Conservation (phyloP, 1,284 basidiomycete species). For the Boletellus deceptivus region DNA sequence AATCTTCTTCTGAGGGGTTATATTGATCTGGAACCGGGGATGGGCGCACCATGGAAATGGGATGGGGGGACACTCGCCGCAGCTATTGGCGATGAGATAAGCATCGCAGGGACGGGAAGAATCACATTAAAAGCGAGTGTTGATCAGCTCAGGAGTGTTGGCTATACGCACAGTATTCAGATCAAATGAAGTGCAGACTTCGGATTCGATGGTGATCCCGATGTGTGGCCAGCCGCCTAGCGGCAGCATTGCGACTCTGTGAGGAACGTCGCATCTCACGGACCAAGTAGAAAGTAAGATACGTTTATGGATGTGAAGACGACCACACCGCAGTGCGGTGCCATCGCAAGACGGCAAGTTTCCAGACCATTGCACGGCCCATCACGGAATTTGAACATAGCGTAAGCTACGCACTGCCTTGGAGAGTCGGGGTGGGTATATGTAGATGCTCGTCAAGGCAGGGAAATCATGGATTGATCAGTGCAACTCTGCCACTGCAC, state of each 20-base stretch:
- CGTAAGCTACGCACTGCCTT: conserved; percentile 17
- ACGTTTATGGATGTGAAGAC: conserved; percentile 8
- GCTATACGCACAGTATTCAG: background rate
- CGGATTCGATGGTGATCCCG: conserved; percentile 14
- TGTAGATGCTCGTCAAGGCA: conserved; percentile 1
- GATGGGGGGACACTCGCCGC: background rate
- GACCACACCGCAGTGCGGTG: conserved; percentile 9
- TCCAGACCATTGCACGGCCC: conserved; percentile 3
- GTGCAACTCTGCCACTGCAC: conserved; percentile 8
- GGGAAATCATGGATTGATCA: conserved; percentile 7
- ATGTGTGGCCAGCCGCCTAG: conserved; percentile 5
- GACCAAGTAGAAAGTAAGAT: conserved; percentile 7
- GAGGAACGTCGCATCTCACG: conserved; percentile 12
- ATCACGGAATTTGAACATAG: conserved; percentile 10
- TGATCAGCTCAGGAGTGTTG: conserved; percentile 5
- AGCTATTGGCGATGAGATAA: conserved; percentile 1
- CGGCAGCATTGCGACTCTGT: background rate
- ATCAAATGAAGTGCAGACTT: conserved; percentile 7
- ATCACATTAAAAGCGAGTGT: conserved; percentile 9
- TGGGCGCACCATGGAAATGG: background rate
- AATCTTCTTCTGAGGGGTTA: conserved; percentile 52
- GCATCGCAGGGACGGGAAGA: conserved; percentile 1
- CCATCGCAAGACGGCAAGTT: conserved; percentile 1
- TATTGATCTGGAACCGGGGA: conserved; percentile 2
- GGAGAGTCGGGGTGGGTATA: background rate